These are phyloP conservation scores for Tylopilus sp. DNA, from an alignment of 768 basidiomycete species.

Conservation along the genomic window DNA sequence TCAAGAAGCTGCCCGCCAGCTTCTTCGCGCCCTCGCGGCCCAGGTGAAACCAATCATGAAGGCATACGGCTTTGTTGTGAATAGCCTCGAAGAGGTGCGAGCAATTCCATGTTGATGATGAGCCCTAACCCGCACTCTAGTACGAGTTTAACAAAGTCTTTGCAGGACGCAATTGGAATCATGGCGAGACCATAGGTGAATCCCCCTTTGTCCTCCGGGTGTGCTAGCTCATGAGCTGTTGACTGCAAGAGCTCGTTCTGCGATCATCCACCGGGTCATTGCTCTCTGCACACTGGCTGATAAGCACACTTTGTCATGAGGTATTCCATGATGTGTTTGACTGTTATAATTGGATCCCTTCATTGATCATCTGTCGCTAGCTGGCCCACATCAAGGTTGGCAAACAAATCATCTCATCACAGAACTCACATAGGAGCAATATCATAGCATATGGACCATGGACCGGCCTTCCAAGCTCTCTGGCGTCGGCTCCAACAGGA, in stretches of 20 bases:
- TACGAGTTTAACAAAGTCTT: slow-evolving; percentile 79
- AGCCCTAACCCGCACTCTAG: slow-evolving; percentile 33
- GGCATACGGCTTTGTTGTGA: slow-evolving; percentile 67
- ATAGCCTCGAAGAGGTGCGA: slow-evolving; percentile 77
- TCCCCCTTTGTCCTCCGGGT: not conserved
- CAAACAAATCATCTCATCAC: not conserved
- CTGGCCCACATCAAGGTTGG: slow-evolving; percentile 78
- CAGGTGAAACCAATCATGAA: slow-evolving; percentile 86
- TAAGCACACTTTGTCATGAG: slow-evolving; percentile 83
- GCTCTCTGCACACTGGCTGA: slow-evolving; percentile 59
- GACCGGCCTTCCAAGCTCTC: slow-evolving; percentile 67
- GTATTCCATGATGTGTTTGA: slow-evolving; percentile 36
- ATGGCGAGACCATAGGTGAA: slow-evolving; percentile 73
- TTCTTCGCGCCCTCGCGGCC: slow-evolving; percentile 75
- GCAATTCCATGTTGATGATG: not conserved
- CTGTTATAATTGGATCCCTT: not conserved
- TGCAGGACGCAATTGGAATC: slow-evolving; percentile 82
- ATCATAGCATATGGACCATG: slow-evolving; percentile 76
- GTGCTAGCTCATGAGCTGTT: not conserved
- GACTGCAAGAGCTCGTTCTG: slow-evolving; percentile 64
- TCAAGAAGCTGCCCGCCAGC: slow-evolving; percentile 64
- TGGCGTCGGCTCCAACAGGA: slow-evolving; percentile 66
- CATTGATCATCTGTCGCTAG: slow-evolving; percentile 35
- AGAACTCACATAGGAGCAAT: not conserved
- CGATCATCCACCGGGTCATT: slow-evolving; percentile 59